phyloP scores from a whole-genome alignment of 1,139 yeast species.

The Blastobotrys ciferrii region DNA sequence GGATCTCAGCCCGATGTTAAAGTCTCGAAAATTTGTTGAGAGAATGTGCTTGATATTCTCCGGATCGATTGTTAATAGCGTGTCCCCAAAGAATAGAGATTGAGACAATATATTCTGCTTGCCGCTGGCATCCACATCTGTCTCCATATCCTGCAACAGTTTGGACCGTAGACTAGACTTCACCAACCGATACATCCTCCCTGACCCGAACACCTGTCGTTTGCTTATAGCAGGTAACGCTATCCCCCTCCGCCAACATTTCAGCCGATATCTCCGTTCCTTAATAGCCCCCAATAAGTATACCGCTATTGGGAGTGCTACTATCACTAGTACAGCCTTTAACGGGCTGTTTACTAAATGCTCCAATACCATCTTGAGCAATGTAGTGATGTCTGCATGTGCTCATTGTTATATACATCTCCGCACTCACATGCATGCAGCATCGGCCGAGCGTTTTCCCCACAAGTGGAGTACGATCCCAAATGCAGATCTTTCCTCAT shows the following conservation, averaged over 20 bases:
- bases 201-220: background rate
- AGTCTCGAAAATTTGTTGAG: conserved; percentile 46
- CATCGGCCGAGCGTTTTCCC: no score
- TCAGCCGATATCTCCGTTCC: background rate
- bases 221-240: background rate
- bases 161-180: background rate
- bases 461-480: background rate
- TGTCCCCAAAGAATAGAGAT: conserved; percentile 1
- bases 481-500: no score
- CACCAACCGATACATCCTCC: background rate
- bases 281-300: background rate
- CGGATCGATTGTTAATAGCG: conserved; percentile 44
- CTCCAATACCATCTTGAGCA: background rate
- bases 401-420: background rate
- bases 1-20: conserved; percentile 49
- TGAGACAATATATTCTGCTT: conserved; percentile 1
- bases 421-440: background rate
- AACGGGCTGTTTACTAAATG: background rate
- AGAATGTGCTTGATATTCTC: conserved; percentile 40
- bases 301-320: background rate
- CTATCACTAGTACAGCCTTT: background rate
- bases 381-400: background rate
- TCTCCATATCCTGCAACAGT: conserved; percentile 1
- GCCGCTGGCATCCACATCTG: background rate
- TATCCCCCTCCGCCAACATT: background rate